Evolutionary conservation across 164 flowering plant species (phyloP), one percentile per base, ranked within the genome.

Genomic region (Nelumbo lutea): DNA sequence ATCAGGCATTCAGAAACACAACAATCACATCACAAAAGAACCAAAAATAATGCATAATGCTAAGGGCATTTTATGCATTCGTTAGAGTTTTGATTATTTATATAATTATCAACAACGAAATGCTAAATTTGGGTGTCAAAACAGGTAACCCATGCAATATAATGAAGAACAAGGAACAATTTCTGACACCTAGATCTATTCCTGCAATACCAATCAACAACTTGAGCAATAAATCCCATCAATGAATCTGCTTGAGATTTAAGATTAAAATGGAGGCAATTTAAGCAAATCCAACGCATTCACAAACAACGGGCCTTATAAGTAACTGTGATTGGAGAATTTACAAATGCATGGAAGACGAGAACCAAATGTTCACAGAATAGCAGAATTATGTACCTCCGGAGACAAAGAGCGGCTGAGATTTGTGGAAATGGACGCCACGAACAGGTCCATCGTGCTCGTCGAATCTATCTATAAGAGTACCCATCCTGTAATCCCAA

Each of bases 371-470:
- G 41, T 69, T 11, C n/a, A 66, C 2, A 10, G 6, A 53, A 38
- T 53, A 50, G 59, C 59, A 40, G 2, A 52, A 42, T 60, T 40
- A 53, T 41, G 6, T 70, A 79, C 82, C 82, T 74, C 82, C 82
- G 13, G 79, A 79, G 64, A 79, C 82, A 38, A 79, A 79, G 43
- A 79, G 64, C 1, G 82, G 82, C 76, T 77, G 82, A 39, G 82
- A 79, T 47, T 74, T 71, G 62, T 79, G 82, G 64, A 79, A 79
- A 65, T 79, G 74, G 50, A 79, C 82, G 27, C 82, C 82, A 1
- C 82, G 79, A 67, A 79, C 82, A 27, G 82, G 82, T 52, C 81
- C 80, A 42, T 81, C 80, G 44, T 79, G 82, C 70, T 79, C 84
- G 14, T 81, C 82, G 40, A 81, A 81, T 47, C 75, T 62, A 15